Conservation (phyloP, 305 asterid species). For the Plantago lanceolata region DNA sequence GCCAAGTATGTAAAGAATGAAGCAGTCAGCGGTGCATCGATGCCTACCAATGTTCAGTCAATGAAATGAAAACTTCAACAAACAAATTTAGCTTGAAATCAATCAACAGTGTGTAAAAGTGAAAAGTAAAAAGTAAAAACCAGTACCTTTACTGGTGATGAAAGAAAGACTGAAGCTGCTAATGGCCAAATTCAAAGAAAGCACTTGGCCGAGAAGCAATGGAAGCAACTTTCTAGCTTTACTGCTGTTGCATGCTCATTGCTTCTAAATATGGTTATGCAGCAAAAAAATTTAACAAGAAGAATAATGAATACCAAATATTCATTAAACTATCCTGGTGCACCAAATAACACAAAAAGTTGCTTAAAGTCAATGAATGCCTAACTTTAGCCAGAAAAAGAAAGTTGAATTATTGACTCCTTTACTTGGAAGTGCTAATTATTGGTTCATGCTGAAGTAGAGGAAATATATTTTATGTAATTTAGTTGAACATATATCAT, state of each 20-base stretch:
- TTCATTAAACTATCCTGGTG: not conserved
- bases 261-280: not conserved
- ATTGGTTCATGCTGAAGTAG: no score
- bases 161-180: constrained; percentile 1
- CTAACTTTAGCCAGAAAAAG: not conserved
- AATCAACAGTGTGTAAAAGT: not conserved
- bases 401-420: no score
- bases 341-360: not conserved
- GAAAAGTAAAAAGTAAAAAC: not conserved
- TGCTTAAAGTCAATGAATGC: not conserved
- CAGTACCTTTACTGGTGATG: constrained; percentile 8
- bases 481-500: no score
- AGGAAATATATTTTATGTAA: no score
- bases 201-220: not conserved
- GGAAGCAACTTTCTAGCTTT: not conserved
- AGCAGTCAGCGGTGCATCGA: constrained; percentile 57
- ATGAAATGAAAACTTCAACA: not conserved
- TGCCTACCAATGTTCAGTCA: not conserved
- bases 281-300: not conserved
- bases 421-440: no score
- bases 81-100: not conserved
- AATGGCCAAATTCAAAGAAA: constrained; percentile 6
- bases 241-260: not conserved
- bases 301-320: not conserved
- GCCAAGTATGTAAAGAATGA: constrained; percentile 53